Evolutionary conservation across 352 stramenopile genomes (phyloP), one percentile per base, ranked within the genome.

Genomic region (Phytophthora sp.): DNA sequence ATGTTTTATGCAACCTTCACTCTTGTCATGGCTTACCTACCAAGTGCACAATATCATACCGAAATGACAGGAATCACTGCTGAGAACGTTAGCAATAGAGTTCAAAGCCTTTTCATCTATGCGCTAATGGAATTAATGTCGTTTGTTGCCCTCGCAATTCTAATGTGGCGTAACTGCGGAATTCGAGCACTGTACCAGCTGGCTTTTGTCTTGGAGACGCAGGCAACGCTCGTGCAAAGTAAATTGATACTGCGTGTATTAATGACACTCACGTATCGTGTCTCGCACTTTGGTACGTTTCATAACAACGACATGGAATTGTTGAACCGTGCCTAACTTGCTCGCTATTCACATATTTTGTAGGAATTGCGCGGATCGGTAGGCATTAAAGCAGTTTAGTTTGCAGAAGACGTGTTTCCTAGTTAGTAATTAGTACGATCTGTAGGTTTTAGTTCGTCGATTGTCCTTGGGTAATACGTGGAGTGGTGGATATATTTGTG

Each of bases 11-110:
- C 24, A 2, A 60, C 8, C 5, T 72, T 26, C 13, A 54, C 45
- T 27, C 5, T 54, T 3, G 43, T 32, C 3, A 54, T 75, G 59
- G 18, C 43, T 11, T 21, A 58, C 9, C 37, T 70, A 3, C 62
- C 65, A 1, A 76, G 71, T 56, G 54, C 50, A 4, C 13, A 50
- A 34, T 79, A 70, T 32, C 69, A 79, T 27, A 56, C 70, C 24
- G 66, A 74, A 41, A 39, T 72, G 8, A 18, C 50, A 2, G 20
- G 30, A 15, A 50, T 73, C 3, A 35, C 39, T 7, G 11, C 6
- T 4, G 20, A 49, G 6, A 45, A 45, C 18, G 24, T 73, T 6
- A n/a, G 30, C 8, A n/a, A 10, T 8, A 49, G 2, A 9, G 15
- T 70, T 1, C 30, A 35, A 15, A 64, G 54, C 30, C 30, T 74